Evolutionary conservation across 176 grass and related monocot species (phyloP).

Genomic region (Canna indica): DNA sequence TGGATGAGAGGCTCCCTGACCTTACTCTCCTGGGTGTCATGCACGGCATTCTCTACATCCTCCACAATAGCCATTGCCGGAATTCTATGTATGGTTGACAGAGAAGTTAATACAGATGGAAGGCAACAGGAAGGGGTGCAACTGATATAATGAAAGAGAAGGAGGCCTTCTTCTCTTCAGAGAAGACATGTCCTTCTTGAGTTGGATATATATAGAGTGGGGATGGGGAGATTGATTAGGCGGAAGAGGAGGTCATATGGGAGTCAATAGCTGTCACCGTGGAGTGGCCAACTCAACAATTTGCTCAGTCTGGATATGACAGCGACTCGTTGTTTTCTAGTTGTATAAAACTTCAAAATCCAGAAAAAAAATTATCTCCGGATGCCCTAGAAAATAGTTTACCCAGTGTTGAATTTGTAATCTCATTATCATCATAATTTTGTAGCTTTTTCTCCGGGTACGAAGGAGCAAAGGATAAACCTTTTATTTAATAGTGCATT

Average conservation of each 20-base stretch:
- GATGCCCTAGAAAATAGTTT: too few species aligned
- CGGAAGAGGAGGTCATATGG: neutral
- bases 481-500: too few species aligned
- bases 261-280: slow-evolving; percentile 4
- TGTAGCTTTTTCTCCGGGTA: too few species aligned
- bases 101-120: neutral
- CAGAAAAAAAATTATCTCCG: neutral
- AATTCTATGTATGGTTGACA: neutral
- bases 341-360: neutral
- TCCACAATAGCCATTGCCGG: slow-evolving; percentile 8
- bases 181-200: neutral
- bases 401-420: too few species aligned
- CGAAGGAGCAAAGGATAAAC: too few species aligned
- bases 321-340: neutral
- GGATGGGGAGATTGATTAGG: neutral
- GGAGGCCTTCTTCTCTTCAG: neutral
- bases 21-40: slow-evolving; percentile 15
- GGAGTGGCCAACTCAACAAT: neutral
- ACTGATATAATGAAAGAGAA: neutral
- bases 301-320: neutral
- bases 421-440: too few species aligned
- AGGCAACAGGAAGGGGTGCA: neutral
- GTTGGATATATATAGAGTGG: neutral
- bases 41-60: slow-evolving; percentile 19
- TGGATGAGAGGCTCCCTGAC: slow-evolving; percentile 18